Conservation (phyloP, 805 yeast genomes). For the Lachancea quebecensis region DNA sequence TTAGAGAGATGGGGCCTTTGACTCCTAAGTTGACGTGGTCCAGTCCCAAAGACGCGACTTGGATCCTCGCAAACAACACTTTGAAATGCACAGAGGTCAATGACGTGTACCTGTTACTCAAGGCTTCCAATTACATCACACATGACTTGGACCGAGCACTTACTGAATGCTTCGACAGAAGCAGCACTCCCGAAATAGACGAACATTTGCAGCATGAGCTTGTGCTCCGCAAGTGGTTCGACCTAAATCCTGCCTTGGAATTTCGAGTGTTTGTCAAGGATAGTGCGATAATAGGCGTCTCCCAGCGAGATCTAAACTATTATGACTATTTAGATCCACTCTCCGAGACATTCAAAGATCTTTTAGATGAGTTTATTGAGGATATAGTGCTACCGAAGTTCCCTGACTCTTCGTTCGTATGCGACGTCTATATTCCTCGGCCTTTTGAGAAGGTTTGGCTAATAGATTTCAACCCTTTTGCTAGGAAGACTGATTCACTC, state of each 20-base stretch:
- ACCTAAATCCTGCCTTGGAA: conserved; percentile 82
- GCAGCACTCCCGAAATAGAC: conserved; percentile 13
- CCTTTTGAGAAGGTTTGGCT: conserved; percentile 61
- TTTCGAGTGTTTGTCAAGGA: conserved; percentile 78
- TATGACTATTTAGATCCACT: conserved; percentile 61
- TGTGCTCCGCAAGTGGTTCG: conserved; percentile 76
- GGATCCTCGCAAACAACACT: conserved; percentile 79
- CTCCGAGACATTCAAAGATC: conserved; percentile 39
- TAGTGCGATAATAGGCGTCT: conserved; percentile 56
- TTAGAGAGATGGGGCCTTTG: conserved; percentile 51
- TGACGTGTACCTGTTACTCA: conserved; percentile 74
- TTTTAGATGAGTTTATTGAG: conserved; percentile 51
- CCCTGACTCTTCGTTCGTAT: conserved; percentile 50
- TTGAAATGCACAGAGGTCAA: conserved; percentile 62
- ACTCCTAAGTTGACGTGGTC: conserved; percentile 96
- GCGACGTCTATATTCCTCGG: conserved; percentile 79
- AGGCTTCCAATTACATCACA: conserved; percentile 79
- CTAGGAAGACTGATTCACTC: conserved; percentile 68
- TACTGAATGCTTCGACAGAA: conserved; percentile 38
- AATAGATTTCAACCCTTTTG: conserved; percentile 83
- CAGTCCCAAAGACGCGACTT: conserved; percentile 87
- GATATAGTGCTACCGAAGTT: conserved; percentile 41
- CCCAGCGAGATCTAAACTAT: conserved; percentile 82
- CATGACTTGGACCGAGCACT: conserved; percentile 78
- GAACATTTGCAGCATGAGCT: conserved; percentile 45